These are phyloP conservation scores for Gentiana dahurica DNA, from an alignment of 257 asterid genomes.

Conservation along the genomic window DNA sequence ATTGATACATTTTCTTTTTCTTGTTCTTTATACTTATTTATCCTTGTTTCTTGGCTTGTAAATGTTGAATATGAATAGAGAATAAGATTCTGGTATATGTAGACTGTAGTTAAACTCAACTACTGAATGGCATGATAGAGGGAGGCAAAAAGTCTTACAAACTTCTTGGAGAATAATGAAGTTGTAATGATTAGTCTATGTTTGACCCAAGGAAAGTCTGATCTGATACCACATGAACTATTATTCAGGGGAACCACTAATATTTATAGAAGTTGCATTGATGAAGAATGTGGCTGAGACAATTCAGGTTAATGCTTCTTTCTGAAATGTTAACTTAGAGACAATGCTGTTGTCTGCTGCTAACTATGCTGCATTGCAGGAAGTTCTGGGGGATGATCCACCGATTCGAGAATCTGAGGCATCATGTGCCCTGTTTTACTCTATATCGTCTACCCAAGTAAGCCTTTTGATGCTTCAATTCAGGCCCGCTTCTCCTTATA, in stretches of 20 bases:
- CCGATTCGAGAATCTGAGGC: conserved; percentile 84
- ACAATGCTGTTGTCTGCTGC: conserved; percentile 10
- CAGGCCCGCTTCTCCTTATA: background rate
- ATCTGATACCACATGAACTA: background rate
- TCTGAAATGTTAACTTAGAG: conserved; percentile 2
- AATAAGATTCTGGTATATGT: too few relatives aligned
- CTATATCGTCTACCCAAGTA: conserved; percentile 97
- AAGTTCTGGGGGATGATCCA: conserved; percentile 92
- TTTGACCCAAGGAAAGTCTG: too few relatives aligned
- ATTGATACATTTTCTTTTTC: background rate
- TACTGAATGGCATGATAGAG: too few relatives aligned
- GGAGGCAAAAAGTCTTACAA: too few relatives aligned
- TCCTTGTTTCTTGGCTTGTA: background rate
- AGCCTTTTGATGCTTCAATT: conserved; percentile 4
- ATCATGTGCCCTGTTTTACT: conserved; percentile 85
- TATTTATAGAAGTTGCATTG: conserved; percentile 94
- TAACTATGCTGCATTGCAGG: conserved; percentile 35
- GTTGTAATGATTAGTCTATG: too few relatives aligned
- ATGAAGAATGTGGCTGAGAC: conserved; percentile 71
- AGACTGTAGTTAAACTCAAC: too few relatives aligned
- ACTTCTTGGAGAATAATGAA: too few relatives aligned
- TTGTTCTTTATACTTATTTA: too few relatives aligned
- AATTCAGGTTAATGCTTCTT: conserved; percentile 52
- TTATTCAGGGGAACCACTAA: conserved; percentile 86
- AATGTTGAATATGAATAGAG: background rate